Conservation (phyloP, 306 rosid genomes). For the Rosa persica region DNA sequence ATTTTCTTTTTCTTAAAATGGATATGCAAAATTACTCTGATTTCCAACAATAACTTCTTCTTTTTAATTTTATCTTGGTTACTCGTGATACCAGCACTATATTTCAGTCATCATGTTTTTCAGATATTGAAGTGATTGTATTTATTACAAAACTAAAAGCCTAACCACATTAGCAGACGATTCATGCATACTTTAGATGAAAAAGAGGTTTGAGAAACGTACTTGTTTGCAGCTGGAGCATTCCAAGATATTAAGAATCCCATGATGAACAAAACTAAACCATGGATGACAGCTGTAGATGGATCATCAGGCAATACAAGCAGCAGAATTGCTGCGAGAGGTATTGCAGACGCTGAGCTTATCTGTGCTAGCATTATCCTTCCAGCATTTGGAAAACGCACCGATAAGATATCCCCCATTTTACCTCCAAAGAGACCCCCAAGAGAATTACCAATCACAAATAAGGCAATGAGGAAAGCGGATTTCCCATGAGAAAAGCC, state of each 20-base stretch:
- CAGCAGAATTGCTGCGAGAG: conserved; percentile 77
- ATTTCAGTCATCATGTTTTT: background rate
- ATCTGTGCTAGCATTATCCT: conserved; percentile 86
- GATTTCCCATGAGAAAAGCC: conserved; percentile 83
- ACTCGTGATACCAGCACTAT: background rate
- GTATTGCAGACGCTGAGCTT: conserved; percentile 86
- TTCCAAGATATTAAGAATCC: conserved; percentile 92
- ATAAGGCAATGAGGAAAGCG: conserved; percentile 71
- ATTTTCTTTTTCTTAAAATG: background rate
- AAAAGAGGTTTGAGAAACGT: conserved; percentile 26
- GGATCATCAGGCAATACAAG: conserved; percentile 63
- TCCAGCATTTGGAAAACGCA: conserved; percentile 70
- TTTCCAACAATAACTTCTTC: background rate
- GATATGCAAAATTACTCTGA: background rate
- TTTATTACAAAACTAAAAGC: background rate
- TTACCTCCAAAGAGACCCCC: conserved; percentile 93
- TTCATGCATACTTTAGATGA: conserved; percentile 1
- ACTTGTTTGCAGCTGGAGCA: conserved; percentile 92
- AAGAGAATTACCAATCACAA: conserved; percentile 66
- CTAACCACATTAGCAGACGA: background rate
- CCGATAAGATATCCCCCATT: conserved; percentile 81
- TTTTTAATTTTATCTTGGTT: no score
- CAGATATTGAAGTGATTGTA: background rate
- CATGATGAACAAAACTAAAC: conserved; percentile 55
- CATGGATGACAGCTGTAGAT: conserved; percentile 50